Evolutionary conservation across 192 early-diverging fungal species (phyloP).

Genomic region (Geranomyces variabilis): DNA sequence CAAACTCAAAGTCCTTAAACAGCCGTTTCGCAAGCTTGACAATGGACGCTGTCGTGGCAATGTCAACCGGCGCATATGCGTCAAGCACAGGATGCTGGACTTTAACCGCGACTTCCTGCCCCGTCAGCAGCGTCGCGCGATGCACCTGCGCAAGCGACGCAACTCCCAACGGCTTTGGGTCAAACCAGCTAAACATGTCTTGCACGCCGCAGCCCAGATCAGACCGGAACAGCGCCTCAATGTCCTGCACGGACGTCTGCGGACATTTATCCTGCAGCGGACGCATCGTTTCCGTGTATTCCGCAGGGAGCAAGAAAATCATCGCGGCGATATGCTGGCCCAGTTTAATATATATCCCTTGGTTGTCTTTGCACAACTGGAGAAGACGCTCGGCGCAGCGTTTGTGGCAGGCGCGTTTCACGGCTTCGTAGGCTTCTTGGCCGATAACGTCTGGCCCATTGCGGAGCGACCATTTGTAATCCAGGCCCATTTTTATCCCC

Average conservation of each 20-base stretch:
- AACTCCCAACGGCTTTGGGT: conserved; percentile 84
- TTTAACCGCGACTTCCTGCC: conserved; percentile 88
- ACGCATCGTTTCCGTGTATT: conserved; percentile 88
- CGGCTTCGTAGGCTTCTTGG: conserved; percentile 30
- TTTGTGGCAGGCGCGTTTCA: conserved; percentile 64
- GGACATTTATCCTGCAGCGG: conserved; percentile 81
- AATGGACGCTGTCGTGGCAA: conserved; percentile 69
- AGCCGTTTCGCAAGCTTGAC: conserved; percentile 58
- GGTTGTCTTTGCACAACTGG: conserved; percentile 63
- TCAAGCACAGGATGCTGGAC: conserved; percentile 87
- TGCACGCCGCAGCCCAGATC: conserved; percentile 72
- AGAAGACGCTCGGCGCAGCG: conserved; percentile 70
- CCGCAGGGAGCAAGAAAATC: conserved; percentile 82
- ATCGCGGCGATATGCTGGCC: conserved; percentile 84
- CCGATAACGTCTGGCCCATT: conserved; percentile 32
- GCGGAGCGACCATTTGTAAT: conserved; percentile 61
- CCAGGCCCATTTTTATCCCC: conserved; percentile 49
- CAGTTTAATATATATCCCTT: conserved; percentile 89
- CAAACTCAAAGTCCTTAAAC: conserved; percentile 91
- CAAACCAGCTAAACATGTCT: conserved; percentile 76
- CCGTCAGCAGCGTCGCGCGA: conserved; percentile 66
- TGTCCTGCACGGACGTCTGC: conserved; percentile 69
- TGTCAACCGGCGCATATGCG: conserved; percentile 77
- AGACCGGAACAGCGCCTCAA: conserved; percentile 66
- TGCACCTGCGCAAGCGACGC: conserved; percentile 96